Percentiles rank a stretch among this genome's conserved stretches.
Conservation (phyloP, 495 filamentous ascomycete genomes). For the Tirmania nivea region DNA sequence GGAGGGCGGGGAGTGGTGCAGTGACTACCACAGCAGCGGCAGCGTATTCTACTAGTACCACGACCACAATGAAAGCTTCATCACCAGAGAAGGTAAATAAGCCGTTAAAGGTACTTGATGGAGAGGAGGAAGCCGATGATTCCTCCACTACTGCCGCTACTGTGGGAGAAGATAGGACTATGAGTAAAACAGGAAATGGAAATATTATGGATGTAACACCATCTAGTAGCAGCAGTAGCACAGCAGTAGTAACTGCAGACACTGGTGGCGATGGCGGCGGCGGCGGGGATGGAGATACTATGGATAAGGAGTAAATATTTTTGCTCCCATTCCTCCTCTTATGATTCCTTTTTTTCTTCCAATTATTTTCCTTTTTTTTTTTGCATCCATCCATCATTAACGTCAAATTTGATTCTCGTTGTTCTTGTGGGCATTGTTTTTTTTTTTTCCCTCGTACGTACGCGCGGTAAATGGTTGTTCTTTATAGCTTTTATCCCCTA, state of each 20-base stretch:
- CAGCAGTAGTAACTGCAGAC: constrained; percentile 7
- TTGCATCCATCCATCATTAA: background rate
- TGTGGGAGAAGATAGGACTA: background rate
- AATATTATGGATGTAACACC: constrained; percentile 1
- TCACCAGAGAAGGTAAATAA: background rate
- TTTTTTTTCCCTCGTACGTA: constrained; percentile 9
- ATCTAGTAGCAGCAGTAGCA: constrained; percentile 12
- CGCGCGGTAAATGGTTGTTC: constrained; percentile 25
- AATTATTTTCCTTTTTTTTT: constrained; percentile 10
- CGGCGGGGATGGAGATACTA: constrained; percentile 25
- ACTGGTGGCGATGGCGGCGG: constrained; percentile 8
- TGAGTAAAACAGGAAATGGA: background rate
- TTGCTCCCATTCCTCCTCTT: background rate
- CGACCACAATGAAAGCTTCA: background rate
- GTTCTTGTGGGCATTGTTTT: background rate
- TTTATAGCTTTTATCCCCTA: background rate
- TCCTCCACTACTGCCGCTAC: too few relatives aligned
- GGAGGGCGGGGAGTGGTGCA: background rate
- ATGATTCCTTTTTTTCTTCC: constrained; percentile 11
- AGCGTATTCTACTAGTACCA: background rate
- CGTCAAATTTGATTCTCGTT: too few relatives aligned
- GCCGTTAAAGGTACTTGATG: background rate
- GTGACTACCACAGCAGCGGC: background rate
- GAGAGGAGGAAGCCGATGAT: background rate
- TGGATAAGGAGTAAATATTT: constrained; percentile 17